Percentiles rank a stretch among this genome's conserved stretches.
Conservation (phyloP, 1,139 yeast species). For the Debaryomyces udenii region DNA sequence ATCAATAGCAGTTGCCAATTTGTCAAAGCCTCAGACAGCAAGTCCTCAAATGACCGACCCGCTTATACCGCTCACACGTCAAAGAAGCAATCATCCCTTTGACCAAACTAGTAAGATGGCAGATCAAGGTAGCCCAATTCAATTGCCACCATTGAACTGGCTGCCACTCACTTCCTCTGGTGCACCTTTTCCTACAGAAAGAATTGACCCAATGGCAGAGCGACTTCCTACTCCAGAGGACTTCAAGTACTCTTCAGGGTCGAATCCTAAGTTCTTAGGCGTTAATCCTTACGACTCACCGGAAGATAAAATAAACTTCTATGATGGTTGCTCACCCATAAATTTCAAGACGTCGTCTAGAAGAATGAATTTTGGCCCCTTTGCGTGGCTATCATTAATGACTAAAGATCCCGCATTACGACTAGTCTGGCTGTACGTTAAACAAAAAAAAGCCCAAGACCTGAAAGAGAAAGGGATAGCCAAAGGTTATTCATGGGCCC, state of each 20-base stretch:
- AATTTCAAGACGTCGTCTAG: conserved; percentile 26
- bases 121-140: conserved; percentile 10
- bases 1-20: conserved; percentile 31
- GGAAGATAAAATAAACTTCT: conserved; percentile 34
- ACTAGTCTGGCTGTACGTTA: conserved; percentile 17
- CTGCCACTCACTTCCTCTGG: not conserved
- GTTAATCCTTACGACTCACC: conserved; percentile 30
- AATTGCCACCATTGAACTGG: conserved; percentile 21
- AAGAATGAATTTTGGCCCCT: conserved; percentile 39
- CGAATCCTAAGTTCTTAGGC: conserved; percentile 26
- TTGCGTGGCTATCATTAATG: conserved; percentile 44
- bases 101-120: not conserved
- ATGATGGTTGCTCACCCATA: conserved; percentile 33
- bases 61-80: not conserved
- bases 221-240: conserved; percentile 10
- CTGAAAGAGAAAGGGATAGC: conserved; percentile 5
- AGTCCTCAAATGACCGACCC: conserved; percentile 1
- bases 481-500: conserved; percentile 1
- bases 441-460: not conserved
- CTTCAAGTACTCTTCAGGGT: conserved; percentile 11
- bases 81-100: not conserved
- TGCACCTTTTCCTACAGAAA: not conserved
- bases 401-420: conserved; percentile 35
- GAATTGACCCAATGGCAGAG: not conserved
- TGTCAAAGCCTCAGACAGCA: not conserved